Evolutionary conservation across 129 eudicot species (phyloP).

Genomic region (Helianthus tuberosus): DNA sequence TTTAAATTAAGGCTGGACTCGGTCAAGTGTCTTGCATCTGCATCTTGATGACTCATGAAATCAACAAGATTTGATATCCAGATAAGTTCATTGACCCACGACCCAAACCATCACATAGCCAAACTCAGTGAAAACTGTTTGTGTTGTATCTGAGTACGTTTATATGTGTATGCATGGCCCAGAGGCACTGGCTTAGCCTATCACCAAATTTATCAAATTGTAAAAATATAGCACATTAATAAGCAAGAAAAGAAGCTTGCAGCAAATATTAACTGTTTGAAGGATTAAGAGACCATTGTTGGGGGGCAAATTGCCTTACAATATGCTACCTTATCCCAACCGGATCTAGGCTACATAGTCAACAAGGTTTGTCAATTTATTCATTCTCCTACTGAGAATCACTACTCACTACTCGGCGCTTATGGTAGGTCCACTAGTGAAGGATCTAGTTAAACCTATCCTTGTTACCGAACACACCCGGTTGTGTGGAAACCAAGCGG

Average conservation of each 20-base stretch:
- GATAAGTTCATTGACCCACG: conserved; percentile 18
- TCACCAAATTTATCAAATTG: conserved; percentile 34
- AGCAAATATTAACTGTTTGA: conserved; percentile 16
- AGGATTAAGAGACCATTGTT: conserved; percentile 17
- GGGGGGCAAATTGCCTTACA: conserved; percentile 11
- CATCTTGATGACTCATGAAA: conserved; percentile 29
- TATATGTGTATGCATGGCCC: conserved; percentile 23
- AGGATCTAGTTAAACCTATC: no score
- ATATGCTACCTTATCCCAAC: no score
- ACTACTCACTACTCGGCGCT: no score
- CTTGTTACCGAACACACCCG: no score
- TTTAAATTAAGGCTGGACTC: conserved; percentile 27
- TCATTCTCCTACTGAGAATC: no score
- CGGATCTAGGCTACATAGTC: no score
- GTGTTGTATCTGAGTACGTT: conserved; percentile 24
- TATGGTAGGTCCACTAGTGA: no score
- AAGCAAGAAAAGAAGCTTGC: background rate
- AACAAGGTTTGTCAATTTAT: no score
- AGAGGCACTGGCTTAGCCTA: conserved; percentile 23
- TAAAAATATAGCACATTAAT: conserved; percentile 15
- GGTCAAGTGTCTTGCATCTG: conserved; percentile 10
- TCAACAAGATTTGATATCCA: conserved; percentile 21
- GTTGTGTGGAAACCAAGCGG: no score
- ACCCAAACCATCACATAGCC: background rate
- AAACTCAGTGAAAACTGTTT: conserved; percentile 21